These are phyloP conservation scores for Alternaria triticina DNA, from an alignment of 2,329 filamentous ascomycete genomes.

Conservation along the genomic window DNA sequence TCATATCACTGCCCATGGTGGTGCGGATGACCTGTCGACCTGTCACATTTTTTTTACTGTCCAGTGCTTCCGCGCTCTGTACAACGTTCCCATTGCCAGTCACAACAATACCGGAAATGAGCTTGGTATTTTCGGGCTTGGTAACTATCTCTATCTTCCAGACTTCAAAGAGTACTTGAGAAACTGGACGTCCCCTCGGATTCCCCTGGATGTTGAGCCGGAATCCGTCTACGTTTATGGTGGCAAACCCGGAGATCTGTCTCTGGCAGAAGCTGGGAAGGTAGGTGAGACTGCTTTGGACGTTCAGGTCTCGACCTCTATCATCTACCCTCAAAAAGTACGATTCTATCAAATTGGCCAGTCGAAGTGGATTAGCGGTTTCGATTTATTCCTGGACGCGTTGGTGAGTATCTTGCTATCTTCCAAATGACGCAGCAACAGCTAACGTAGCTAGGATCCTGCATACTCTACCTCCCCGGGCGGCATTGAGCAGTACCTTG, in stretches of 20 bases:
- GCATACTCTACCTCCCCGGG: slow-evolving; percentile 27
- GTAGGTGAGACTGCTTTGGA: slow-evolving; percentile 24
- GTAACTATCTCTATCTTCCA: slow-evolving; percentile 53
- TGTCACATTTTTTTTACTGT: slow-evolving; percentile 20
- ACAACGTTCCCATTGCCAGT: slow-evolving; percentile 24
- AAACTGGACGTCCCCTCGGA: slow-evolving; percentile 35
- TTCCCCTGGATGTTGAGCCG: slow-evolving; percentile 20
- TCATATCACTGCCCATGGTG: slow-evolving; percentile 2
- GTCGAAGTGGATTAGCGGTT: slow-evolving; percentile 14
- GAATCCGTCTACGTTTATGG: slow-evolving; percentile 40
- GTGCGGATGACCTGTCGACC: slow-evolving; percentile 5
- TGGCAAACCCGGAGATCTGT: slow-evolving; percentile 51
- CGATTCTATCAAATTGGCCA: slow-evolving; percentile 24
- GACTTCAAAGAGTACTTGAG: slow-evolving; percentile 54
- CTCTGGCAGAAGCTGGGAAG: slow-evolving; percentile 45
- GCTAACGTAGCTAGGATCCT: slow-evolving; percentile 15
- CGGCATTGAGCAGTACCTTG: slow-evolving; percentile 16
- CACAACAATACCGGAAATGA: slow-evolving; percentile 23
- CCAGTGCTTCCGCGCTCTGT: slow-evolving; percentile 26
- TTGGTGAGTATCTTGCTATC: neutral
- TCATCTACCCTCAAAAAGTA: slow-evolving; percentile 25
- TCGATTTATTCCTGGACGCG: slow-evolving; percentile 28
- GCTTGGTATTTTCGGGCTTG: slow-evolving; percentile 51
- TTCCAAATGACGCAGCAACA: neutral
- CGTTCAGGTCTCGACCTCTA: slow-evolving; percentile 24